A percentile compares a stretch with the other conserved stretches of the same genome.
Conservation (phyloP, 345 rosid species). For the Murraya paniculata region DNA sequence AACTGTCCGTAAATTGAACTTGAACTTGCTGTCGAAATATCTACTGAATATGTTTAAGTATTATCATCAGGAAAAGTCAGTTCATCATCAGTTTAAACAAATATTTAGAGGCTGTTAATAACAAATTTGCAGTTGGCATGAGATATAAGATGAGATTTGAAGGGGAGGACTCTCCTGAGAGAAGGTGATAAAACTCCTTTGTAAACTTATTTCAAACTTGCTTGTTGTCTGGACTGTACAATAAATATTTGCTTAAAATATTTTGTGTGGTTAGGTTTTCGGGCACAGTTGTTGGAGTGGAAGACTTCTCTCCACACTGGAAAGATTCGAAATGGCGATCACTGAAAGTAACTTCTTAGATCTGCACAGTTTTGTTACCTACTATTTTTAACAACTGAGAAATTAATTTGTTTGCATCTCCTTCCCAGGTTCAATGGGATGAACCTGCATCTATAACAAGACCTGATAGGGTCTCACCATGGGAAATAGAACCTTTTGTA, state of each 20-base stretch:
- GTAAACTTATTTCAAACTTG: background rate
- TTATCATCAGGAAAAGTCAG: constrained; percentile 71
- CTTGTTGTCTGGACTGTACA: constrained; percentile 13
- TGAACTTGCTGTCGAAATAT: background rate
- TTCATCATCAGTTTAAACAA: constrained; percentile 82
- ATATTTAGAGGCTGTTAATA: constrained; percentile 62
- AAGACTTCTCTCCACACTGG: constrained; percentile 79
- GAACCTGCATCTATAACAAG: constrained; percentile 76
- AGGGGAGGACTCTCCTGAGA: constrained; percentile 88
- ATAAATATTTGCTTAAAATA: background rate
- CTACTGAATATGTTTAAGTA: constrained; percentile 15
- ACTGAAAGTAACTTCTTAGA: constrained; percentile 49
- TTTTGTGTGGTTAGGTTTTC: constrained; percentile 55
- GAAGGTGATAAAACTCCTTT: constrained; percentile 48
- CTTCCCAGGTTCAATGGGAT: constrained; percentile 85
- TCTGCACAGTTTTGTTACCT: constrained; percentile 14
- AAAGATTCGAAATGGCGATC: constrained; percentile 82
- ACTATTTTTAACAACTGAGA: background rate
- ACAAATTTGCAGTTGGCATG: constrained; percentile 69
- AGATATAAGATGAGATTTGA: constrained; percentile 91
- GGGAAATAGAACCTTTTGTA: constrained; percentile 83
- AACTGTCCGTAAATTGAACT: background rate
- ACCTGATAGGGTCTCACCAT: constrained; percentile 87
- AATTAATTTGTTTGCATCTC: background rate
- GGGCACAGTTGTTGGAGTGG: constrained; percentile 83